Percentiles rank a stretch among this genome's conserved stretches.
These are phyloP conservation scores for Pichia californica DNA, from an alignment of 805 yeast genomes.

Conservation along the genomic window DNA sequence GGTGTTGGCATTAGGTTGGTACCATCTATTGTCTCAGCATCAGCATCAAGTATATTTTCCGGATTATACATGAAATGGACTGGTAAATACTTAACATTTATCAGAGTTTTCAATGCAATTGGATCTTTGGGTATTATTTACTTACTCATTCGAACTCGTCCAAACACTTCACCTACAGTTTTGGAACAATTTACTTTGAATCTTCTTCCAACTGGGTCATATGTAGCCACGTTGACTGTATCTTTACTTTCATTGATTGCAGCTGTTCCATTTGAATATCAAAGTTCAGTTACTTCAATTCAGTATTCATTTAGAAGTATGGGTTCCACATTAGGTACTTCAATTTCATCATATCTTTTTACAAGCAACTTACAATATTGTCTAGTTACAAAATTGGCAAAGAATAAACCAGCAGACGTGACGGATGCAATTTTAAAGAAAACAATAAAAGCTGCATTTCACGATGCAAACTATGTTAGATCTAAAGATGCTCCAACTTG, in stretches of 20 bases:
- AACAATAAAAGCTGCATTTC: constrained; percentile 48
- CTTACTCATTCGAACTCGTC: constrained; percentile 18
- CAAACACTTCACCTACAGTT: constrained; percentile 15
- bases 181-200: constrained; percentile 40
- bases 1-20: constrained; percentile 53
- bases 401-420: constrained; percentile 31
- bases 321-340: constrained; percentile 60
- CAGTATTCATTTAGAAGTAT: constrained; percentile 62
- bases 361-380: constrained; percentile 34
- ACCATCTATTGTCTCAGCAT: constrained; percentile 55
- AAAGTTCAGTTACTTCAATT: constrained; percentile 61
- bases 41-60: constrained; percentile 55
- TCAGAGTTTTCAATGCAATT: constrained; percentile 36
- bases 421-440: constrained; percentile 31
- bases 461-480: constrained; percentile 48
- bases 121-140: constrained; percentile 38
- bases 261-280: constrained; percentile 60
- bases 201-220: constrained; percentile 48
- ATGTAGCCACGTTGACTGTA: constrained; percentile 54
- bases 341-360: constrained; percentile 60
- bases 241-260: constrained; percentile 65
- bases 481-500: constrained; percentile 43
- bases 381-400: constrained; percentile 28
- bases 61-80: constrained; percentile 60
- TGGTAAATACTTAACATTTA: constrained; percentile 49